Conservation (phyloP, 768 basidiomycete genomes). For the Trametes cubensis region DNA sequence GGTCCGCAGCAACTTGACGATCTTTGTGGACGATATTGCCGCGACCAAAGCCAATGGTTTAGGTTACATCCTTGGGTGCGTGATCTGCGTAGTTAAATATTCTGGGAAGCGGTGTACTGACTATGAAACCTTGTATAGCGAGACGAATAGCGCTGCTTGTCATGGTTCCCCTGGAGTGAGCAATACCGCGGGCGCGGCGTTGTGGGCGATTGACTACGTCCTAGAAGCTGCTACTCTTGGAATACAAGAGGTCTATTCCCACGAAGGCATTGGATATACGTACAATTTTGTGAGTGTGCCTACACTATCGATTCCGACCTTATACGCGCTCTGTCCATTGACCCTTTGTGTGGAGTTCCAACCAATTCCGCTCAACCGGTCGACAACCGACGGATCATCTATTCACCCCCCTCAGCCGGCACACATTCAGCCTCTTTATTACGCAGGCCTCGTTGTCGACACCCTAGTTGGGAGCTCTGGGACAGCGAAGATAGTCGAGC, state of each 20-base stretch:
- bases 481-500: constrained; percentile 47
- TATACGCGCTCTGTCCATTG: too few relatives aligned
- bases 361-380: constrained; percentile 58
- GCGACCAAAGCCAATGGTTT: constrained; percentile 50
- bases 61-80: constrained; percentile 58
- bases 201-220: constrained; percentile 70
- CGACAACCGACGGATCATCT: constrained; percentile 55
- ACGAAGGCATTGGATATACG: constrained; percentile 71
- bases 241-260: constrained; percentile 59
- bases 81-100: too few relatives aligned
- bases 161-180: constrained; percentile 58
- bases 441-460: constrained; percentile 60
- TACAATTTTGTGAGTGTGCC: constrained; percentile 55
- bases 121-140: too few relatives aligned
- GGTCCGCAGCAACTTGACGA: constrained; percentile 54
- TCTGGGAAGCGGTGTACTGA: too few relatives aligned
- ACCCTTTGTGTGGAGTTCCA: constrained; percentile 51
- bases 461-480: constrained; percentile 58
- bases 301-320: too few relatives aligned
- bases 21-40: constrained; percentile 54
- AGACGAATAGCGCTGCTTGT: constrained; percentile 41
- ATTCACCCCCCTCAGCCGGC: constrained; percentile 54
- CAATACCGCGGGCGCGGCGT: constrained; percentile 66
- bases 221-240: constrained; percentile 60
- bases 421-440: constrained; percentile 69